Evolutionary conservation across 352 stramenopile genomes (phyloP), one percentile per base, ranked within the genome.

Genomic region (Nothophytophthora sp.): DNA sequence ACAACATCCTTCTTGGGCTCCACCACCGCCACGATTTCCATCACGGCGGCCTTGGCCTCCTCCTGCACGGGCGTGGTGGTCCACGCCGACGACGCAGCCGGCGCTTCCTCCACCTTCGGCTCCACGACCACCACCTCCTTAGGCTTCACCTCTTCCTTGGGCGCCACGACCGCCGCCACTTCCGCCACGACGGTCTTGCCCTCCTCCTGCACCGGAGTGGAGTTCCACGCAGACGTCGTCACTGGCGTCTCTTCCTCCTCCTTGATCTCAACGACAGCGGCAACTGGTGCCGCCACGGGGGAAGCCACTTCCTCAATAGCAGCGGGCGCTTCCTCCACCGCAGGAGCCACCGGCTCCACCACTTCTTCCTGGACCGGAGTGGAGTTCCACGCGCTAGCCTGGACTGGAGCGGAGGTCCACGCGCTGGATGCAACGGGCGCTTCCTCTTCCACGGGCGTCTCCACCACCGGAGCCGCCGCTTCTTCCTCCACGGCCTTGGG

Each of bases 331-430:
- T 69, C 47, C 3, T 47, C 46, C 0, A 41, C 41, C 37, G 39
- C 18, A 1, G 39, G 28, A 16, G 27, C 24, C 22, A 40, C 33
- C 29, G 22, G 10, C 18, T 51, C 42, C 13, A 52, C 20, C 1
- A 44, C 45, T 36, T 63, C 45, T 20, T 73, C 42, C 33, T 76
- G 55, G 23, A 65, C 47, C 20, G 63, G 60, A 23, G 50, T 54
- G 35, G 58, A 42, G 24, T 69, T 78, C 64, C 64, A 78, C 11
- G 64, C 34, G 22, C 58, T 65, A 29, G 43, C 28, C 22, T 25
- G 4, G 36, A 42, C 36, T 8, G 36, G 38, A 41, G 27, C 23
- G 3, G 36, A 29, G 36, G 25, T 42, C 36, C 36, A 42, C 5
- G 36, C 36, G 19, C 44, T 44, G 50, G 46, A 33, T 47, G 51